Evolutionary conservation across 805 yeast genomes (phyloP).

Genomic region (Gaillardinia entomophila): DNA sequence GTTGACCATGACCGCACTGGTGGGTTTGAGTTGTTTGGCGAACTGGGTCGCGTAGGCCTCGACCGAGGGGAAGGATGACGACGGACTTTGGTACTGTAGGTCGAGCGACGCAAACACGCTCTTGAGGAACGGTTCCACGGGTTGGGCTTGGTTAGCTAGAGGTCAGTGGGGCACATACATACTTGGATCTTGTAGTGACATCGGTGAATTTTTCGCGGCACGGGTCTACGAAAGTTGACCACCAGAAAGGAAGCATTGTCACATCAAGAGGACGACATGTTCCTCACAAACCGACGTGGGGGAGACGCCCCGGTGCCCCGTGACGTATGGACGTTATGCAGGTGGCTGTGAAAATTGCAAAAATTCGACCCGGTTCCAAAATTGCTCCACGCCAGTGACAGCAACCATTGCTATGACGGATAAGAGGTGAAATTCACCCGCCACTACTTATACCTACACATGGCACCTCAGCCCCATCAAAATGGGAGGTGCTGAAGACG

Average conservation of each 20-base stretch:
- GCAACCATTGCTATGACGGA: too few relatives aligned
- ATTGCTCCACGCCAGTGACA: too few relatives aligned
- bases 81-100: conserved; percentile 22
- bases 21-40: conserved; percentile 46
- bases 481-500: conserved; percentile 7
- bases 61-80: conserved; percentile 19
- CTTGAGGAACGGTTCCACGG: conserved; percentile 36
- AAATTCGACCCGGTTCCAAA: too few relatives aligned
- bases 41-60: conserved; percentile 39
- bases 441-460: neutral
- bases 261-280: too few relatives aligned
- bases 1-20: conserved; percentile 50
- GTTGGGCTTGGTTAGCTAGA: conserved; percentile 19
- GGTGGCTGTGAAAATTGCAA: too few relatives aligned
- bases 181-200: conserved; percentile 17
- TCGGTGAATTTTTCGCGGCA: neutral
- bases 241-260: neutral
- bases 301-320: too few relatives aligned
- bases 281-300: too few relatives aligned
- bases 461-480: neutral
- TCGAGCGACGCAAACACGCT: conserved; percentile 29
- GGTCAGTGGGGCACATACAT: conserved; percentile 5
- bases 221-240: neutral
- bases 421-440: too few relatives aligned
- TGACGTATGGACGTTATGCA: too few relatives aligned